A percentile compares a stretch with the other conserved stretches of the same genome.
These are phyloP conservation scores for Penicillium sp. DNA, from an alignment of 2,329 filamentous ascomycete species.

Conservation along the genomic window DNA sequence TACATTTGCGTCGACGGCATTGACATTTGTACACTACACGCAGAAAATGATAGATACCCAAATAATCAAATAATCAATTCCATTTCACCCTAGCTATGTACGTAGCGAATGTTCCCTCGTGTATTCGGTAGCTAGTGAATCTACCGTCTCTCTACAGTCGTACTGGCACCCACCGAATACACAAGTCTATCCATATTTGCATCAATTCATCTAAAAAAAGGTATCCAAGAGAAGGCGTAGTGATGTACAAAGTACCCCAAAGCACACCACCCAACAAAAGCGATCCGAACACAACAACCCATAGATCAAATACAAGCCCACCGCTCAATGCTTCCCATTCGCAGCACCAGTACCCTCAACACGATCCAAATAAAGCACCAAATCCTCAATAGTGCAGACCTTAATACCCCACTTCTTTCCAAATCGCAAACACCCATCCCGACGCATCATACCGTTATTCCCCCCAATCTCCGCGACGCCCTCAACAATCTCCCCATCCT, in stretches of 20 bases:
- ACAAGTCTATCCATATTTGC: slow-evolving; percentile 9
- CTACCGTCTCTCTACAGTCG: not conserved
- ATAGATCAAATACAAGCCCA: not conserved
- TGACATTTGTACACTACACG: slow-evolving; percentile 15
- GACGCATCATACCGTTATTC: slow-evolving; percentile 81
- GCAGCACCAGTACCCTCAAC: slow-evolving; percentile 54
- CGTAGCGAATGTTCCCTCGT: too few relatives aligned
- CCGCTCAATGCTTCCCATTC: slow-evolving; percentile 38
- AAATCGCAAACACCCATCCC: slow-evolving; percentile 84
- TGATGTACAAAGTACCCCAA: slow-evolving; percentile 15
- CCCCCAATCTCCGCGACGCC: slow-evolving; percentile 65
- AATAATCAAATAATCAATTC: slow-evolving; percentile 9
- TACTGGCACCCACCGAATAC: not conserved
- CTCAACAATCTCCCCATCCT: slow-evolving; percentile 71
- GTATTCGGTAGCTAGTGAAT: not conserved
- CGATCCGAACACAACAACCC: not conserved
- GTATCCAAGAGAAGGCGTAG: slow-evolving; percentile 11
- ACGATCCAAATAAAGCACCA: slow-evolving; percentile 76
- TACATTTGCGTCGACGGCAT: not conserved
- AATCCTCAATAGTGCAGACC: slow-evolving; percentile 91
- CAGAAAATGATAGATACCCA: slow-evolving; percentile 23
- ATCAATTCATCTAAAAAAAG: slow-evolving; percentile 13
- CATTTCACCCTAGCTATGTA: not conserved
- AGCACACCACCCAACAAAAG: slow-evolving; percentile 9
- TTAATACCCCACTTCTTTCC: slow-evolving; percentile 84